Evolutionary conservation across 2,329 filamentous ascomycete genomes (phyloP).

Genomic region (Chrysoporthe deuterocubensis): DNA sequence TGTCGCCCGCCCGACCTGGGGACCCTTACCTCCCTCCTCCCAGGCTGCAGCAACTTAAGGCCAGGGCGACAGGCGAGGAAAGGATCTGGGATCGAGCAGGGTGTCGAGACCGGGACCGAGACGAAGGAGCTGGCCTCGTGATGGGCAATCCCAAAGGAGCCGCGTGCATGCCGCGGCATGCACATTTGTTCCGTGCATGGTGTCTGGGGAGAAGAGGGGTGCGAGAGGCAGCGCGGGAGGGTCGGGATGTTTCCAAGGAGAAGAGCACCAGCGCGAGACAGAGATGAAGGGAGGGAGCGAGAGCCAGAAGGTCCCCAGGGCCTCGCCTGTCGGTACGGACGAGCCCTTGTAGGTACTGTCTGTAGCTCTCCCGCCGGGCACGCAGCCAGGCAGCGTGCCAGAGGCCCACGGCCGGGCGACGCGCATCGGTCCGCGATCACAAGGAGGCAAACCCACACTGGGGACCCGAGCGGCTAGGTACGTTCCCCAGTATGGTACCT

Average conservation of each 20-base stretch:
- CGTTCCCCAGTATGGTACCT: too few species aligned
- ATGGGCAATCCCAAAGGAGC: conserved; percentile 6
- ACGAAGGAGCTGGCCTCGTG: conserved; percentile 12
- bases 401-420: conserved; percentile 6
- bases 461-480: not conserved
- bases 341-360: conserved; percentile 2
- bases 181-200: not conserved
- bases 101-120: conserved; percentile 4
- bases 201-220: not conserved
- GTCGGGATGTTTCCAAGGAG: not conserved
- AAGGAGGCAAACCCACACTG: conserved; percentile 4
- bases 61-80: conserved; percentile 6
- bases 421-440: conserved; percentile 18
- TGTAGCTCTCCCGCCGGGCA: not conserved
- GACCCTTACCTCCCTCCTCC: too few species aligned
- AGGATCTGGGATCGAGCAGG: conserved; percentile 2
- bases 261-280: not conserved
- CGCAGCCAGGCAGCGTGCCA: not conserved
- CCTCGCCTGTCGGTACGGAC: not conserved
- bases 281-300: not conserved
- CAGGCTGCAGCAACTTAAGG: too few species aligned
- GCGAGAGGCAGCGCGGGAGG: not conserved
- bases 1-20: conserved; percentile 1
- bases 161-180: not conserved
- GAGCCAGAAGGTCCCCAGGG: not conserved